These are phyloP conservation scores for Venturia oleaginea DNA, from an alignment of 2,329 filamentous ascomycete genomes.

Conservation along the genomic window DNA sequence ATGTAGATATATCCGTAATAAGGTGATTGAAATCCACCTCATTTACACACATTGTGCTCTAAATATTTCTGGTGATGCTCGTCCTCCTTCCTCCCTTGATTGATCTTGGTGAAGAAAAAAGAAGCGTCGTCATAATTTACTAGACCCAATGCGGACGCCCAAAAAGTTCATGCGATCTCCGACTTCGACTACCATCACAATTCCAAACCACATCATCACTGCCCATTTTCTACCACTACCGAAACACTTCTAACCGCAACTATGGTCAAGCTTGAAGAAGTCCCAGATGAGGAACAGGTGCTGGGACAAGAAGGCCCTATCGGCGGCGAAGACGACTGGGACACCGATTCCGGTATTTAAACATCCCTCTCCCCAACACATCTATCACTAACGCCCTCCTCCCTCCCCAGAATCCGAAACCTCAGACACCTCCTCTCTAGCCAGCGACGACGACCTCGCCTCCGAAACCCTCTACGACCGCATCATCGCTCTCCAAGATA, in stretches of 20 bases:
- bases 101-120: not conserved
- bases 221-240: not conserved
- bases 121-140: not conserved
- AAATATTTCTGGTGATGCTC: not conserved
- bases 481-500: constrained; percentile 35
- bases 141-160: not conserved
- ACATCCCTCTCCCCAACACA: constrained; percentile 1
- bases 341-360: constrained; percentile 72
- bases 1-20: not conserved
- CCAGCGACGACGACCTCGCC: constrained; percentile 33
- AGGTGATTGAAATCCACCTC: not conserved
- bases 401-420: constrained; percentile 61
- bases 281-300: constrained; percentile 92
- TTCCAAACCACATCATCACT: not conserved
- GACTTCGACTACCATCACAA: not conserved
- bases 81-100: not conserved
- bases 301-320: constrained; percentile 55
- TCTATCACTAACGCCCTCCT: not conserved
- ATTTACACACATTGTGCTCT: too few relatives aligned
- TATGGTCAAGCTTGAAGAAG: constrained; percentile 96
- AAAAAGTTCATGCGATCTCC: not conserved
- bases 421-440: constrained; percentile 62
- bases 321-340: constrained; percentile 70
- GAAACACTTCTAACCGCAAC: not conserved
- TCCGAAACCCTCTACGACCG: constrained; percentile 35